Percentiles rank a stretch among this genome's conserved stretches.
These are phyloP conservation scores for Metschnikowia kofuensis DNA, from an alignment of 805 yeast genomes.

Conservation along the genomic window DNA sequence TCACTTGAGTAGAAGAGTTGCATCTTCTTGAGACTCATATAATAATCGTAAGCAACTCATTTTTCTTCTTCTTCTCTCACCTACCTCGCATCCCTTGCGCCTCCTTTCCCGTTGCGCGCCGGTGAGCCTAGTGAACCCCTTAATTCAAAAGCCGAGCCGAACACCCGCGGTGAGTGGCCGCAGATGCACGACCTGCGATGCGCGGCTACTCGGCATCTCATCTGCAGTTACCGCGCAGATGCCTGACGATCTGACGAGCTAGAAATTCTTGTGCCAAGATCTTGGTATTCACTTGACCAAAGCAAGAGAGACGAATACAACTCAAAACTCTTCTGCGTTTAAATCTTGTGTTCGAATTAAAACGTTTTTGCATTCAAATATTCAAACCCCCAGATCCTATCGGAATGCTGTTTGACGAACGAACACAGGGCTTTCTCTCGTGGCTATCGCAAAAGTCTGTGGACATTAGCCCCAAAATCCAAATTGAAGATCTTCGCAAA, in stretches of 20 bases:
- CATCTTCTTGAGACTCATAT: too few relatives aligned
- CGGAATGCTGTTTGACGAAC: slow-evolving; percentile 9
- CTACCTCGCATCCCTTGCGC: too few relatives aligned
- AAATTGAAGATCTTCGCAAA: slow-evolving; percentile 57
- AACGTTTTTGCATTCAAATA: too few relatives aligned
- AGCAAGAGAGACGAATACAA: not conserved
- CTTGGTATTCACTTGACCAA: too few relatives aligned
- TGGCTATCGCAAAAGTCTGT: slow-evolving; percentile 38
- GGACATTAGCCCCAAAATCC: slow-evolving; percentile 53
- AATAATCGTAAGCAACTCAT: too few relatives aligned
- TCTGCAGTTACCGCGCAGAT: not conserved
- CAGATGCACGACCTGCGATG: not conserved
- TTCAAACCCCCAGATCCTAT: too few relatives aligned
- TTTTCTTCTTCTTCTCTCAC: too few relatives aligned
- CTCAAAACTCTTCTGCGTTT: not conserved
- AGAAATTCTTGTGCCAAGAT: not conserved
- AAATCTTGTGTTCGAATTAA: too few relatives aligned
- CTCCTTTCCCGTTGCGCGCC: too few relatives aligned
- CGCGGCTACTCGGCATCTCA: slow-evolving; percentile 4
- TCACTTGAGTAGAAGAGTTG: too few relatives aligned
- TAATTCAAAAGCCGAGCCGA: not conserved
- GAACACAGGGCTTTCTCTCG: slow-evolving; percentile 20
- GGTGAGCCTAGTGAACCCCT: not conserved
- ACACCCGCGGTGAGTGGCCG: not conserved
- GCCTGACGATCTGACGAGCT: not conserved